Conservation (phyloP, 2,329 filamentous ascomycete genomes). For the Penicillium verrucosum region DNA sequence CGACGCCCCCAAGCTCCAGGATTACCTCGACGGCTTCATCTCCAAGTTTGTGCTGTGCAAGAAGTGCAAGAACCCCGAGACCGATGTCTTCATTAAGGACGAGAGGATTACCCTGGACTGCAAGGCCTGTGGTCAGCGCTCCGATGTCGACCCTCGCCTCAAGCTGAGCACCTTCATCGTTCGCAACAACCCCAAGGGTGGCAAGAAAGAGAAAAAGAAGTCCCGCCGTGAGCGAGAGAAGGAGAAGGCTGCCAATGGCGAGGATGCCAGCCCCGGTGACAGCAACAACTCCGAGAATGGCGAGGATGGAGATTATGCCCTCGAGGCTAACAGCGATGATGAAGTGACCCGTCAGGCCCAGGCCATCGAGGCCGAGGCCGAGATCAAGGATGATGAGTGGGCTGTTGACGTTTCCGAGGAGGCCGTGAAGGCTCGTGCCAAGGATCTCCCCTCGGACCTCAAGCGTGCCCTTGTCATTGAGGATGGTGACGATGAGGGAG, state of each 20-base stretch:
- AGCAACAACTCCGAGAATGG: slow-evolving; percentile 62
- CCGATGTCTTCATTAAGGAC: slow-evolving; percentile 92
- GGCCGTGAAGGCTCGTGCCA: slow-evolving; percentile 89
- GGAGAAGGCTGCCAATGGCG: slow-evolving; percentile 62
- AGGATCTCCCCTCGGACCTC: slow-evolving; percentile 88
- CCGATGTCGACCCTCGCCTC: slow-evolving; percentile 84
- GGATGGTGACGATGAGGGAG: slow-evolving; percentile 75
- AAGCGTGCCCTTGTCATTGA: slow-evolving; percentile 86
- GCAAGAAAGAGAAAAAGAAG: slow-evolving; percentile 96
- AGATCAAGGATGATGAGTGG: slow-evolving; percentile 86
- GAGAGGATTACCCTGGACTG: slow-evolving; percentile 90
- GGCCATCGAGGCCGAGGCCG: slow-evolving; percentile 67
- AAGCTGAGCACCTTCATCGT: slow-evolving; percentile 97
- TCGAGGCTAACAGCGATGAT: slow-evolving; percentile 80
- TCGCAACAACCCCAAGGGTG: slow-evolving; percentile 84
- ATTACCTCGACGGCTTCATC: slow-evolving; percentile 98
- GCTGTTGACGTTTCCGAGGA: slow-evolving; percentile 94
- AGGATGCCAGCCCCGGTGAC: slow-evolving; percentile 61
- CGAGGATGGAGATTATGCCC: slow-evolving; percentile 62
- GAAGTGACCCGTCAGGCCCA: slow-evolving; percentile 77
- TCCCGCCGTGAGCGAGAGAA: slow-evolving; percentile 75
- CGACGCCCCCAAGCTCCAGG: slow-evolving; percentile 91
- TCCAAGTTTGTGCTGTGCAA: slow-evolving; percentile 98
- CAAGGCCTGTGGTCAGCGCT: slow-evolving; percentile 95
- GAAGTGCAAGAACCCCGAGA: slow-evolving; percentile 99